A percentile compares a stretch with the other conserved stretches of the same genome.
These are phyloP conservation scores for Crithidia fasciculata DNA, from an alignment of 208 protist species.

Conservation along the genomic window DNA sequence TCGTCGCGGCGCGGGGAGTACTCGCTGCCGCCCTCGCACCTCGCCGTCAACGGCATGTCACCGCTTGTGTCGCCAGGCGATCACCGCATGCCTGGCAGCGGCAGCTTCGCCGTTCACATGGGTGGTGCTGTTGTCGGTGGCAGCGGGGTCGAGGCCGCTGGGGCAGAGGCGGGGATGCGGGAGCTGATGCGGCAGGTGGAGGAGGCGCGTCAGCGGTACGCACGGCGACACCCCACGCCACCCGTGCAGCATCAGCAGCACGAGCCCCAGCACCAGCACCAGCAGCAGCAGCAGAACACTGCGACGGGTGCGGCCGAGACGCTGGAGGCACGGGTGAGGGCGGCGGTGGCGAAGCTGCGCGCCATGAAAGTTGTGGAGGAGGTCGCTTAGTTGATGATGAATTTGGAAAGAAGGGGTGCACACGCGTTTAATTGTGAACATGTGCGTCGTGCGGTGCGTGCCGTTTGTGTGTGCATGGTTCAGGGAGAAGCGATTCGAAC, in stretches of 20 bases:
- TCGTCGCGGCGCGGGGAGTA: constrained; percentile 9
- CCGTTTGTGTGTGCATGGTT: too few relatives aligned
- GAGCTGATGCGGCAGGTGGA: constrained; percentile 26
- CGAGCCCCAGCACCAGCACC: constrained; percentile 2
- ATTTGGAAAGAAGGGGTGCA: not conserved
- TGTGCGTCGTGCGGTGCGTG: too few relatives aligned
- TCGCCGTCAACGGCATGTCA: constrained; percentile 7
- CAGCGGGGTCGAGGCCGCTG: not conserved
- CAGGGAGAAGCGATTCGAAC: too few relatives aligned
- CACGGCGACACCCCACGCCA: not conserved
- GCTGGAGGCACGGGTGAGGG: constrained; percentile 22
- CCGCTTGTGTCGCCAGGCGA: constrained; percentile 13
- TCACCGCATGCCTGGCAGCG: constrained; percentile 10
- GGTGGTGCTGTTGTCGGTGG: not conserved
- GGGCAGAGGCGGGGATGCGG: not conserved
- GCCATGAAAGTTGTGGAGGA: not conserved
- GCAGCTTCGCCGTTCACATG: constrained; percentile 1
- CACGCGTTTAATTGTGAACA: not conserved
- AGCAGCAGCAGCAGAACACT: constrained; percentile 6
- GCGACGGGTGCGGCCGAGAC: not conserved
- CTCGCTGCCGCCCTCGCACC: constrained; percentile 17
- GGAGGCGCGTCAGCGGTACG: constrained; percentile 22
- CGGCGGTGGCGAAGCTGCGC: constrained; percentile 29
- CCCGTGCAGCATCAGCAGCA: constrained; percentile 9
- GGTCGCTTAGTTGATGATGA: not conserved